Conservation (phyloP, 495 filamentous ascomycete genomes). For the Talaromyces borbonicus region DNA sequence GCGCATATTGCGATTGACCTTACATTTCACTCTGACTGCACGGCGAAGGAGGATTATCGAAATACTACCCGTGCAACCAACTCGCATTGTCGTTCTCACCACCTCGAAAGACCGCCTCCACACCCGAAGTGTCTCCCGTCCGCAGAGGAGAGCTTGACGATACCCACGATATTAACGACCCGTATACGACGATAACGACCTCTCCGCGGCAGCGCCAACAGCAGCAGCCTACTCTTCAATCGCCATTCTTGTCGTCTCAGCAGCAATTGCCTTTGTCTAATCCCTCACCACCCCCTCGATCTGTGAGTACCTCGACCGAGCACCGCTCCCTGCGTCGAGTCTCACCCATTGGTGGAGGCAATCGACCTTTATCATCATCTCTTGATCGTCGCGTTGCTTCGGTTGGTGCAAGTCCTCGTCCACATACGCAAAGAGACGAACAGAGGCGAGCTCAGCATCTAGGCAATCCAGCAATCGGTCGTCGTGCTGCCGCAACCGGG, state of each 20-base stretch:
- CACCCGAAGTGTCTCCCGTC: conserved; percentile 35
- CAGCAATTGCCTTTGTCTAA: conserved; percentile 17
- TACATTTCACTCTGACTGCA: too few species aligned
- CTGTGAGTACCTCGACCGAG: conserved; percentile 42
- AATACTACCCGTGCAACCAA: too few species aligned
- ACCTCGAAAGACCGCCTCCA: conserved; percentile 10
- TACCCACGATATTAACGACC: conserved; percentile 51
- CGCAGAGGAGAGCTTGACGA: conserved; percentile 40
- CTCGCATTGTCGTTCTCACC: conserved; percentile 30
- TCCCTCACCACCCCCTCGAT: conserved; percentile 30
- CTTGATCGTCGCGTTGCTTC: conserved; percentile 31
- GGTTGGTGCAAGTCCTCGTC: conserved; percentile 21
- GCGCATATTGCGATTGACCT: neutral
- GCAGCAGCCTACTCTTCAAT: conserved; percentile 35
- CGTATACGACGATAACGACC: conserved; percentile 37
- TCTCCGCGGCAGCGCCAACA: conserved; percentile 48
- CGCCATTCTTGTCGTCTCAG: conserved; percentile 22
- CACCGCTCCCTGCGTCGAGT: conserved; percentile 42
- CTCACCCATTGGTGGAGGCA: conserved; percentile 23
- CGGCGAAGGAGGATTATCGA: too few species aligned
- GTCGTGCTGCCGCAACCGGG: conserved; percentile 19
- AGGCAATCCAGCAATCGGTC: conserved; percentile 21
- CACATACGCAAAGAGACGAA: conserved; percentile 15
- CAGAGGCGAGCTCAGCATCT: conserved; percentile 8
- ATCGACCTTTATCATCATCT: conserved; percentile 22